A percentile compares a stretch with the other conserved stretches of the same genome.
These are phyloP conservation scores for Microsporum ferrugineum DNA, from an alignment of 2,329 filamentous ascomycete species.

Conservation along the genomic window DNA sequence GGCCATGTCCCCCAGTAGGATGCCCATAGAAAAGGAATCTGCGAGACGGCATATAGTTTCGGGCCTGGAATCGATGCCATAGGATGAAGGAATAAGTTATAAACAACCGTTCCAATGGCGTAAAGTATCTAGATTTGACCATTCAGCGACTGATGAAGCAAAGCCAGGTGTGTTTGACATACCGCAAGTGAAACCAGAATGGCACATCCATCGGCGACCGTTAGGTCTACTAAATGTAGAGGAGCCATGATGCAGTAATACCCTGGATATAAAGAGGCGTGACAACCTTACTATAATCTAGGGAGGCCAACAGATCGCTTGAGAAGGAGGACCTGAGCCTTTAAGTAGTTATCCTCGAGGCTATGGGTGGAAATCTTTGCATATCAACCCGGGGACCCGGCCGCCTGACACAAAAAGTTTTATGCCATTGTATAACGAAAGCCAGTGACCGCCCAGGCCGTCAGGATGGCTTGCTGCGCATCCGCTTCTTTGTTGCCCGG, in stretches of 20 bases:
- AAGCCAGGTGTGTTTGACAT: not conserved
- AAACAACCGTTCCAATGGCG: not conserved
- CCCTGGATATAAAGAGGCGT: no score
- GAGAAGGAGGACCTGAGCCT: no score
- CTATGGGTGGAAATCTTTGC: no score
- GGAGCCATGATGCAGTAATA: not conserved
- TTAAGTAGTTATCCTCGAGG: no score
- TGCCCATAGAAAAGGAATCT: not conserved
- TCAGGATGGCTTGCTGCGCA: no score
- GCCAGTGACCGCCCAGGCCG: no score
- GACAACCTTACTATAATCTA: no score
- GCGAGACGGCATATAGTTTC: slow-evolving; percentile 3
- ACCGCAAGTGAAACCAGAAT: not conserved
- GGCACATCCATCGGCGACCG: not conserved
- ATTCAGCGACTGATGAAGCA: not conserved
- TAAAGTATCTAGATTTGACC: not conserved
- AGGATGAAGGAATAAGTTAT: slow-evolving; percentile 10
- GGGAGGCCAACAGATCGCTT: no score
- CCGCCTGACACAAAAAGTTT: no score
- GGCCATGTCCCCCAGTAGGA: slow-evolving; percentile 3
- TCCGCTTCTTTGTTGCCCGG: no score
- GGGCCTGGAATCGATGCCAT: slow-evolving; percentile 8
- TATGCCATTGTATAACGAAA: no score
- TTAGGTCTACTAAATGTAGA: not conserved
- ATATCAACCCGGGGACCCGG: no score